These are phyloP conservation scores for Phaseolus coccineus DNA, from an alignment of 331 rosid species.

Conservation along the genomic window DNA sequence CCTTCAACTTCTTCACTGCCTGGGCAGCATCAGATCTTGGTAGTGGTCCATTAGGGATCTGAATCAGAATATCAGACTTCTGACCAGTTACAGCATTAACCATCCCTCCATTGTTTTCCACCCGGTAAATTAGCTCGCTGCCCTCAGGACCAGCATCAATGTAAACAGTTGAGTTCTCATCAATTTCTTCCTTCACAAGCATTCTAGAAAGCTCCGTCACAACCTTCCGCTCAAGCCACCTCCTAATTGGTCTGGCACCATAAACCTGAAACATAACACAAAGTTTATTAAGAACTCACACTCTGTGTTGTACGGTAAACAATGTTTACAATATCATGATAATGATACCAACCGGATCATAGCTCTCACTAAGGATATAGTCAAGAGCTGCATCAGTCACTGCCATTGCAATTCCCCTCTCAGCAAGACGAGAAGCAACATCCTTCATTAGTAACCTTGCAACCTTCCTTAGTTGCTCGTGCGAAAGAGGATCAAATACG, in stretches of 20 bases:
- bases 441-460: slow-evolving; percentile 7
- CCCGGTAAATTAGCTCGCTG: background rate
- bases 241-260: background rate
- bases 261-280: slow-evolving; percentile 8
- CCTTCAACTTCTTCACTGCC: background rate
- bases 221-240: slow-evolving; percentile 19
- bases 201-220: background rate
- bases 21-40: background rate
- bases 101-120: background rate
- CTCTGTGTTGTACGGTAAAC: background rate
- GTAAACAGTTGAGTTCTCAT: background rate
- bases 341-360: slow-evolving; percentile 8
- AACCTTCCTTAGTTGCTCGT: background rate
- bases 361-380: background rate
- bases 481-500: background rate
- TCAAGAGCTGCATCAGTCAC: slow-evolving; percentile 7
- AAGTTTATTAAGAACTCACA: background rate
- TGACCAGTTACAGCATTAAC: slow-evolving; percentile 2
- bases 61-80: slow-evolving; percentile 18
- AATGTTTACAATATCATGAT: background rate
- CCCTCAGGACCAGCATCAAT: background rate
- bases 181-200: slow-evolving; percentile 19
- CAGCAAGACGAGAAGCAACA: background rate
- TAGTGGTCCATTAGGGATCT: background rate
- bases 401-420: background rate